Conservation (phyloP, 352 stramenopile species). For the Saprolegnia parasitica region DNA sequence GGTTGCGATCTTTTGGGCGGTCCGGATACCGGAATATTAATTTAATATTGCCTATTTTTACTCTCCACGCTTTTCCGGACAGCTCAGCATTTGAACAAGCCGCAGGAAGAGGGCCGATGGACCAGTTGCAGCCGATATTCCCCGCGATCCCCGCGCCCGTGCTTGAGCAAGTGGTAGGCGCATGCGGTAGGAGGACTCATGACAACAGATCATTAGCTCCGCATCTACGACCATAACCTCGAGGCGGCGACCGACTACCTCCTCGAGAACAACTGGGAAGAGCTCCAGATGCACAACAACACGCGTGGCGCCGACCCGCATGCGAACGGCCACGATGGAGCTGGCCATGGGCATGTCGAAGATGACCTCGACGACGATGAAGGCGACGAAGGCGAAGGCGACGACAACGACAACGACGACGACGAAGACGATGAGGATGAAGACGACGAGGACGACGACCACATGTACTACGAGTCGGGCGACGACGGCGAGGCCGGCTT, state of each 20-base stretch:
- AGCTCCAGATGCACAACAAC: slow-evolving; percentile 20
- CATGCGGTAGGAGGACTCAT: neutral
- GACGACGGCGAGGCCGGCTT: slow-evolving; percentile 40
- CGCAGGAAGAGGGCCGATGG: slow-evolving; percentile 33
- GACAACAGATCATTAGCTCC: slow-evolving; percentile 34
- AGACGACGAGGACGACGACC: slow-evolving; percentile 32
- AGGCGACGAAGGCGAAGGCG: slow-evolving; percentile 33
- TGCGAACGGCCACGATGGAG: slow-evolving; percentile 7
- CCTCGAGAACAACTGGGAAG: slow-evolving; percentile 55
- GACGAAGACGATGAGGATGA: slow-evolving; percentile 38
- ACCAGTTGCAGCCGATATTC: slow-evolving; percentile 45
- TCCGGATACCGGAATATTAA: neutral
- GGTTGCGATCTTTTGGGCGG: neutral
- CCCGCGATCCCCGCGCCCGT: slow-evolving; percentile 35
- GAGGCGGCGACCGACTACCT: slow-evolving; percentile 53
- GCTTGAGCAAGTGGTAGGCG: slow-evolving; percentile 39
- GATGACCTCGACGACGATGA: slow-evolving; percentile 47
- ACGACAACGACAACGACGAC: slow-evolving; percentile 25
- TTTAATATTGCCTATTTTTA: slow-evolving; percentile 1
- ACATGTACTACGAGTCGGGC: slow-evolving; percentile 51
- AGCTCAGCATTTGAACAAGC: neutral
- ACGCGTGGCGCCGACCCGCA: neutral
- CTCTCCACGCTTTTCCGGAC: no score
- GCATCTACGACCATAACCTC: slow-evolving; percentile 50
- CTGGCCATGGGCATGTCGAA: slow-evolving; percentile 9